Base-by-base conservation (phyloP, 192 early-diverging fungal genomes). In the Entomortierella parvispora region DNA sequence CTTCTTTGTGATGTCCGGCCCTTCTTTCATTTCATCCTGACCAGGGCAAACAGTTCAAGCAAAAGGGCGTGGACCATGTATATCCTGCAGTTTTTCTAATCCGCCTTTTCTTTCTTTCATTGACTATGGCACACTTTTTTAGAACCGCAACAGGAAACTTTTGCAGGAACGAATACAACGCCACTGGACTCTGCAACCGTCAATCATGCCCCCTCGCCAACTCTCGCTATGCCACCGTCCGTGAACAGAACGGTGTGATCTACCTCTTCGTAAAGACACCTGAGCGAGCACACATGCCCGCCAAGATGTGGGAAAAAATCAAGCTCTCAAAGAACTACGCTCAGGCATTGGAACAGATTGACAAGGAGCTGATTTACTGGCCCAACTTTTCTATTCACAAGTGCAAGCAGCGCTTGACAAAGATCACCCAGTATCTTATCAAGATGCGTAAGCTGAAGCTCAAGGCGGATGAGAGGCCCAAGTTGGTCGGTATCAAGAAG, bases 141-240 rank as follows among this genome's bases (percentile, higher is more conserved):
- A 93, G 92, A 79, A 96, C 96, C 20, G 82, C 85, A 58, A 90
- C 89, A 43, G 92, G 91, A 57, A 95, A 90, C 80, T 96, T 99
- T 61, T 99, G 97, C 84, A 89, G 96, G 65, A 96, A 97, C 79
- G 92, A 94, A 64, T 94, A 95, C 84, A 99, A 98, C 82, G 92
- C 98, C 7, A 96, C 96, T 2, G 97, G 97, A 26, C 91, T 96
- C 40, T 99, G 97, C 87, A 96, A 91, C 84, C 88, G 94, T 18
- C 93, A 93, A 68, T 93, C 94, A 2, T 99, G 97, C 76, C 97
- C 97, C 17, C 83, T 99, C 65, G 95, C 97, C 48, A 99, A 99
- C 85, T 90, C 88, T 46, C 88, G 90, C 69, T 99, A 99, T 69
- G 97, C 97, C 2, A 99, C 97, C 6, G 89, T 99, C 42, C 92